These are phyloP conservation scores for Aeschynomene evenia DNA, from an alignment of 306 rosid species.

Conservation along the genomic window DNA sequence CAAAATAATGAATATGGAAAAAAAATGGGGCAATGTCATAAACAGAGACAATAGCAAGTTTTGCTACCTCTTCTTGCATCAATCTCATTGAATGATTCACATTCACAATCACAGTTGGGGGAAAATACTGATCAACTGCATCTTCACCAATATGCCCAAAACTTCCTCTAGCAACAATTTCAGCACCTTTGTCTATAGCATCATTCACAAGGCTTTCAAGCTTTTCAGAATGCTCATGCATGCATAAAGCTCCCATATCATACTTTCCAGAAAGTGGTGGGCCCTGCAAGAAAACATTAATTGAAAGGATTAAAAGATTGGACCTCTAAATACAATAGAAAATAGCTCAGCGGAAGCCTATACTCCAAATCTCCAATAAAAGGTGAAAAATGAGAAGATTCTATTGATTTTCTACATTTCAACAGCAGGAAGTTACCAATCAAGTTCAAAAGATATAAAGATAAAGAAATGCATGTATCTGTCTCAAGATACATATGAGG, in stretches of 20 bases:
- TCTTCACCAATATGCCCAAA: conserved; percentile 85
- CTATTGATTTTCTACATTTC: not conserved
- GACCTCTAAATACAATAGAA: conserved; percentile 1
- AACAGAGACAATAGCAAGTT: conserved; percentile 2
- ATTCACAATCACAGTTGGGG: conserved; percentile 82
- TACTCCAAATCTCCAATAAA: not conserved
- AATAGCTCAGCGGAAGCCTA: not conserved
- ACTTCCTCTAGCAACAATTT: conserved; percentile 85
- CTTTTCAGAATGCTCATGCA: conserved; percentile 93
- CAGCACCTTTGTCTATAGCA: conserved; percentile 88
- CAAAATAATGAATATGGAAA: not conserved
- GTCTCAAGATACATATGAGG: not conserved
- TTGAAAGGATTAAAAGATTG: not conserved
- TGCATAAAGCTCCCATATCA: conserved; percentile 96
- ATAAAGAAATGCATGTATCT: not conserved
- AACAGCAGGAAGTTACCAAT: not conserved
- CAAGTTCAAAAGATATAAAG: not conserved
- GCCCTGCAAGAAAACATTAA: conserved; percentile 55
- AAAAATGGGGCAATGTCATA: not conserved
- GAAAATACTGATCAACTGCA: conserved; percentile 89
- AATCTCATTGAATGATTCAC: conserved; percentile 87
- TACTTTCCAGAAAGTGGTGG: conserved; percentile 87
- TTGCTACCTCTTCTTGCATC: conserved; percentile 96
- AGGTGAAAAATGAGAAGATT: not conserved
- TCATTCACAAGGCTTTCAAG: conserved; percentile 84